Evolutionary conservation across 1,139 yeast species (phyloP).

Genomic region (Chernovozyma aurita): DNA sequence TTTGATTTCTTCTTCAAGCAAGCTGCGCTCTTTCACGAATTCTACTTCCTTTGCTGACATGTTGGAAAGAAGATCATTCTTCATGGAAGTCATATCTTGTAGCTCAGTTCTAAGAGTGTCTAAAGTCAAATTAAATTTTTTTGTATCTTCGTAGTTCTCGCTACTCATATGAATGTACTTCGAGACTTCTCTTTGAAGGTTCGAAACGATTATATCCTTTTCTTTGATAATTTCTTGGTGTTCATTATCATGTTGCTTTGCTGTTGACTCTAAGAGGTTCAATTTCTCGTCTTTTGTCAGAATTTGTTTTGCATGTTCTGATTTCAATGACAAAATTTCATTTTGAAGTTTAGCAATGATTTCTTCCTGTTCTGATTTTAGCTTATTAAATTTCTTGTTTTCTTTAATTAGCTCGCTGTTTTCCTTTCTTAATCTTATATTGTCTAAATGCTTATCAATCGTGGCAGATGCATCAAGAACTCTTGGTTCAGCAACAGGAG

Average conservation of each 20-base stretch:
- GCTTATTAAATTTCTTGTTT: conserved; percentile 7
- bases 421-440: conserved; percentile 33
- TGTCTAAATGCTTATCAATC: conserved; percentile 43
- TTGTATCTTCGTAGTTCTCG: conserved; percentile 14
- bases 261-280: not conserved
- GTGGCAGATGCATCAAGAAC: conserved; percentile 33
- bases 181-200: conserved; percentile 24
- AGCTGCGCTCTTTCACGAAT: conserved; percentile 48
- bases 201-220: conserved; percentile 27
- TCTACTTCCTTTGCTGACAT: conserved; percentile 62
- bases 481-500: conserved; percentile 13
- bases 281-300: conserved; percentile 8
- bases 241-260: not conserved
- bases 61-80: conserved; percentile 61
- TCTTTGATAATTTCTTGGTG: conserved; percentile 9
- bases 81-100: conserved; percentile 38
- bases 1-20: conserved; percentile 47
- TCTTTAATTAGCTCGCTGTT: conserved; percentile 16
- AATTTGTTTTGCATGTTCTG: conserved; percentile 1
- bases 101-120: conserved; percentile 22
- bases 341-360: not conserved
- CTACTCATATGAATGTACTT: conserved; percentile 13
- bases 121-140: conserved; percentile 18
- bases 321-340: not conserved
- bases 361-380: conserved; percentile 2